Base-by-base conservation (phyloP, 352 stramenopile genomes). In the Phytophthora hybrid region DNA sequence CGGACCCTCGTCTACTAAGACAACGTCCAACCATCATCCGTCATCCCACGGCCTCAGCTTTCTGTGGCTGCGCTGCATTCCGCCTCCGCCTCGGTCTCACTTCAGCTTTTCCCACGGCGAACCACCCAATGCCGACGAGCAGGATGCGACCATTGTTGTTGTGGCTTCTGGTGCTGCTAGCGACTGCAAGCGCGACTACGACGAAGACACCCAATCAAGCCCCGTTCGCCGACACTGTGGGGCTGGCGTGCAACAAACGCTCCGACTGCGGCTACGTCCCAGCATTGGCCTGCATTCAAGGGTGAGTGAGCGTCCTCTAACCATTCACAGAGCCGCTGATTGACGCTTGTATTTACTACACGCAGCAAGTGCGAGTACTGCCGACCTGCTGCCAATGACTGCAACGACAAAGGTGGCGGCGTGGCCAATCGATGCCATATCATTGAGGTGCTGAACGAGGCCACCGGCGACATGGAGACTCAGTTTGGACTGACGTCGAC, bases 241-340 rank as follows among this genome's bases (percentile, higher is more conserved):
- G 87, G 18, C 31, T 89, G 1, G n/a, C 39, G 5, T 95, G 88
- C 77, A 57, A 63, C 16, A 66, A 71, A 26, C 82, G 84, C 29
- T 59, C 66, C 7, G 88, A 95, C 63, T 95, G 88, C 52, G 88
- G 86, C 66, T 93, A 89, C 67, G 65, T 95, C 18, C 88, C 88
- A 32, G 83, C 83, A 8, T 75, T 93, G 21, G 88, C 88, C 7
- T 95, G 88, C 61, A 76, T 92, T 31, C 34, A 90, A 51, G 67
- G 83, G 87, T 93, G 69, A 21, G 16, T 26, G 23, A 26, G 23
- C 23, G n/a, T n/a, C n/a, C n/a, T n/a, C n/a, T n/a, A n/a, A n/a
- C n/a, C n/a, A n/a, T n/a, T n/a, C n/a, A n/a, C n/a, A n/a, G n/a
- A n/a, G n/a, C n/a, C n/a, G n/a, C n/a, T n/a, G n/a, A n/a, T n/a